Evolutionary conservation across 495 filamentous ascomycete genomes (phyloP), one percentile per base, ranked within the genome.

Genomic region (Clavariopsis aquatica): DNA sequence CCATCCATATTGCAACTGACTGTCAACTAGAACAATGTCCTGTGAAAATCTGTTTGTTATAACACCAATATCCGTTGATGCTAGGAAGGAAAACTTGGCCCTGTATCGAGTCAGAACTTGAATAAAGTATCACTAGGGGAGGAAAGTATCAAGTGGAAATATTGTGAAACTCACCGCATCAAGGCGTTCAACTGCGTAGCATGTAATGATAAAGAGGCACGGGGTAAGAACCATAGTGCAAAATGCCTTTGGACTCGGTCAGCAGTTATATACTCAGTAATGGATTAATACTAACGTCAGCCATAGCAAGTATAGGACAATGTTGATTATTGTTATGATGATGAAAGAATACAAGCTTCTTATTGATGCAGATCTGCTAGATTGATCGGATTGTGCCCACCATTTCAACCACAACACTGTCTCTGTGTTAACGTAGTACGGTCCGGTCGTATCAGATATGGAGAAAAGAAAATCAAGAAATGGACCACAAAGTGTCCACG

Each of bases 11-110:
- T 60, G 83, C 24, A 78, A 76, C 41, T 83, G 78, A 72, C 80
- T 85, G 69, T 88, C 85, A 23, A 88, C 81, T 6, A 87, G 77
- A 49, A 81, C 77, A 34, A 88, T 75, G 54, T 87, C 85, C 66
- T 87, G 84, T 66, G 81, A 84, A 72, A 87, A 88, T 31, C 84
- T 75, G 67, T 69, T 69, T 17, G 61, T 64, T 49, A 71, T 69
- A 19, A 26, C 43, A 1, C 70, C 70, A 59, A 62, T 62, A 41
- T 58, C 69, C 23, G 43, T 59, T 2, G 24, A 8, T 0, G 57
- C 22, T 22, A 65, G 56, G 49, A 68, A 61, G 2, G 62, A 69
- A 31, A 52, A 49, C 8, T 62, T 64, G 15, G 57, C 55, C 46
- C 69, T 52, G 65, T 53, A 41, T 69, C 78, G 49, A 75, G 47